Base-by-base conservation (phyloP, 192 early-diverging fungal species). In the Rhizophagus sp. region DNA sequence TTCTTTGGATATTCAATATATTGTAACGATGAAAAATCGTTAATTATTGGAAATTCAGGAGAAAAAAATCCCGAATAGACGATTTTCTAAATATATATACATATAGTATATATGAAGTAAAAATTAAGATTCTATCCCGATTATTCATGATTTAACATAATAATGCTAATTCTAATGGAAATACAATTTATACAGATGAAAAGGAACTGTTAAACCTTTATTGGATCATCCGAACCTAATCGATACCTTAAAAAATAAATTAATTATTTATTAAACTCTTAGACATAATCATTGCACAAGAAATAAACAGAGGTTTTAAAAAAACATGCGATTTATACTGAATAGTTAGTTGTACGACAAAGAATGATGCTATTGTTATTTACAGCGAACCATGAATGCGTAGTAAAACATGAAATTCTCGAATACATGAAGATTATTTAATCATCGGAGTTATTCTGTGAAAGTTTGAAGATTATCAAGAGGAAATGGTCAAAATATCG, bases 401-500 rank as follows among this genome's bases (percentile, higher is more conserved):
- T 12, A 49, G 12, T 27, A 8, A 11, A 12, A 13, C 1, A 2
- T 36, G n/a, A n/a, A n/a, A 36, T 39, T 7, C 25, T 68, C 41
- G 22, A 15, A 73, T 52, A 73, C 25, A 73, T 25, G 41, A 27
- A 12, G 47, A 73, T 27, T 52, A 27, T 27, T 8, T 73, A 27
- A 49, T 49, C 47, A 73, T 73, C 52, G 71, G 71, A 73, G 17
- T 25, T 27, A 49, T 17, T 34, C 50, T 34, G 7, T 75, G 13
- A 57, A 75, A 75, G 17, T 75, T 33, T 75, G 73, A 24, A 71
- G 39, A 39, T 39, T 39, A 39, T 39, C 7, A 39, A 39, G 39
- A 39, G 39, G 39, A 8, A 5, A 39, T 39, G 0, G 39, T 39
- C 39, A 39, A 39, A 8, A n/a, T 39, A 39, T 13, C 27, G 17